A percentile compares a stretch with the other conserved stretches of the same genome.
These are phyloP conservation scores for Fibroporia radiculosa DNA, from an alignment of 768 basidiomycete genomes.

Conservation along the genomic window DNA sequence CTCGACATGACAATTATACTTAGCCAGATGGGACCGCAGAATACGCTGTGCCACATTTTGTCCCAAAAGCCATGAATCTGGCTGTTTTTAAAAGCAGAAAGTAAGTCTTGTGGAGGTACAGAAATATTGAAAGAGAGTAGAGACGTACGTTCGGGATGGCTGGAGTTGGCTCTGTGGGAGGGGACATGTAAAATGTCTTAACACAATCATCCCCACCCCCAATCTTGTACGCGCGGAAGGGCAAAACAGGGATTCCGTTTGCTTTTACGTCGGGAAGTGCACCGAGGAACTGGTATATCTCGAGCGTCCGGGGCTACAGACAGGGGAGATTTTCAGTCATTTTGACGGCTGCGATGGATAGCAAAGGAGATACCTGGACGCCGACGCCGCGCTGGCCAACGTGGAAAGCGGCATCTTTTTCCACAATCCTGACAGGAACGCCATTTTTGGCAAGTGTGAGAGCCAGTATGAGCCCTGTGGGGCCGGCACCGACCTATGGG, in stretches of 20 bases:
- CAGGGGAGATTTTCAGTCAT: background rate
- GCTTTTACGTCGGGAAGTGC: slow-evolving; percentile 9
- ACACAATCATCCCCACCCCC: slow-evolving; percentile 9
- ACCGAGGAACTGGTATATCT: slow-evolving; percentile 14
- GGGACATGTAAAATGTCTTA: slow-evolving; percentile 3
- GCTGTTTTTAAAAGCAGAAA: background rate
- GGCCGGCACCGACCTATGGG: too few species aligned
- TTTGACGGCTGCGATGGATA: background rate
- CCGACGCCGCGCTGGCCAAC: slow-evolving; percentile 20
- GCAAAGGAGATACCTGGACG: slow-evolving; percentile 13
- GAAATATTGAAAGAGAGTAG: background rate
- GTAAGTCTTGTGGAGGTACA: background rate
- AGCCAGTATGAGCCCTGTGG: slow-evolving; percentile 12
- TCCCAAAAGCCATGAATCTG: background rate
- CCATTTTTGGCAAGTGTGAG: slow-evolving; percentile 12
- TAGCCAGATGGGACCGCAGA: slow-evolving; percentile 19
- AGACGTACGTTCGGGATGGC: slow-evolving; percentile 13
- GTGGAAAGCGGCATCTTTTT: slow-evolving; percentile 11
- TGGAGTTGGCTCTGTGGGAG: slow-evolving; percentile 1
- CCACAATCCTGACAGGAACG: slow-evolving; percentile 15
- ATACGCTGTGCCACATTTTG: slow-evolving; percentile 17
- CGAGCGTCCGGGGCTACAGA: slow-evolving; percentile 14
- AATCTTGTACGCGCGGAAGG: slow-evolving; percentile 10
- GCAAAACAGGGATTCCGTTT: background rate
- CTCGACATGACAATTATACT: slow-evolving; percentile 25